Percentiles rank a stretch among this genome's conserved stretches.
Evolutionary conservation across 495 filamentous ascomycete species (phyloP).

Genomic region (Trichoderma parareesei): DNA sequence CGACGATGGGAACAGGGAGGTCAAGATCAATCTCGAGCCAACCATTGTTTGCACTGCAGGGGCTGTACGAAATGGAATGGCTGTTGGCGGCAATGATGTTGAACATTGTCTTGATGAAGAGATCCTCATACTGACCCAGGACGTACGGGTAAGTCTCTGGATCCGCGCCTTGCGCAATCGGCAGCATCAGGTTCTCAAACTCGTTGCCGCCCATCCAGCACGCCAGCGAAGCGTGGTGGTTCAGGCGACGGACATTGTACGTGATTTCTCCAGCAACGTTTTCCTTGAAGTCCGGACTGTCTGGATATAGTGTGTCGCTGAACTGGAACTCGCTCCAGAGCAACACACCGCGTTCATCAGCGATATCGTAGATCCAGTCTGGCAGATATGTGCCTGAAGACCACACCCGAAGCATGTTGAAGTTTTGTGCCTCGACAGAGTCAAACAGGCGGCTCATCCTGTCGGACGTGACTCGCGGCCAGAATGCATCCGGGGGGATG

Average conservation of each 20-base stretch:
- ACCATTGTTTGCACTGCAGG: slow-evolving; percentile 58
- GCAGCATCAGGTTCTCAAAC: slow-evolving; percentile 50
- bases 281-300: slow-evolving; percentile 46
- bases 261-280: slow-evolving; percentile 50
- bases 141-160: slow-evolving; percentile 38
- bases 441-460: slow-evolving; percentile 49
- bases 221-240: slow-evolving; percentile 59
- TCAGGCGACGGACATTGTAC: slow-evolving; percentile 59
- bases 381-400: slow-evolving; percentile 54
- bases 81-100: slow-evolving; percentile 56
- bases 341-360: slow-evolving; percentile 56
- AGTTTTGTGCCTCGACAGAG: slow-evolving; percentile 48
- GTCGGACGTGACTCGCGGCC: slow-evolving; percentile 51
- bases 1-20: slow-evolving; percentile 46
- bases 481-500: slow-evolving; percentile 60
- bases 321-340: slow-evolving; percentile 66
- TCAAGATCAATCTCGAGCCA: slow-evolving; percentile 51
- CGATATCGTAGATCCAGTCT: slow-evolving; percentile 62
- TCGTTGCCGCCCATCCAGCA: slow-evolving; percentile 63
- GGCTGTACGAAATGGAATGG: slow-evolving; percentile 58
- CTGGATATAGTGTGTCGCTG: slow-evolving; percentile 55
- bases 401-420: slow-evolving; percentile 68
- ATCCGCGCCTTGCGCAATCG: slow-evolving; percentile 32
- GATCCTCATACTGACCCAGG: slow-evolving; percentile 49
- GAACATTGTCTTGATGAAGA: slow-evolving; percentile 55